Evolutionary conservation across 225 moss, liverwort and hornwort species (phyloP).

Genomic region (Thuidium tamariscinum): DNA sequence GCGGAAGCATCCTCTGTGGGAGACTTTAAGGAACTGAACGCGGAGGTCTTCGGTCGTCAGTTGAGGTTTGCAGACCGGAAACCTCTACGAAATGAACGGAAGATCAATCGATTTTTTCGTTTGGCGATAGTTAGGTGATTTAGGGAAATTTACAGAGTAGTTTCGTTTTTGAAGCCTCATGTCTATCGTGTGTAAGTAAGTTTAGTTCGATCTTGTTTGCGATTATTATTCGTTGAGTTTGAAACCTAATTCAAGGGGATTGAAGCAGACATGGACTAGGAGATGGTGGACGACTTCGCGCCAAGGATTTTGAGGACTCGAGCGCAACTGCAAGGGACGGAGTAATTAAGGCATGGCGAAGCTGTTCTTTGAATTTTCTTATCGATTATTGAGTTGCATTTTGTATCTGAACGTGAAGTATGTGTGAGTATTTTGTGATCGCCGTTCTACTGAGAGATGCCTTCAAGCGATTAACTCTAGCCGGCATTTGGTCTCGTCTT

Average conservation of each 20-base stretch:
- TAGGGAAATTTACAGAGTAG: not conserved
- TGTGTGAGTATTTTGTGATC: not conserved
- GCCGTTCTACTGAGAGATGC: not conserved
- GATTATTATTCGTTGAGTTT: not conserved
- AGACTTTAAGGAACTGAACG: not conserved
- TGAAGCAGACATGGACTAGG: not conserved
- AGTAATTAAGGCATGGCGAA: not conserved
- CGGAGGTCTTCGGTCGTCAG: not conserved
- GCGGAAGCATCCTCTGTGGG: not conserved
- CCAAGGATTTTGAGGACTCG: not conserved
- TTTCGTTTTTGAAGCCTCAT: not conserved
- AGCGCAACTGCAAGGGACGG: not conserved
- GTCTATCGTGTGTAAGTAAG: not conserved
- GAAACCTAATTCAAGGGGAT: not conserved
- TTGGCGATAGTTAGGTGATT: not conserved
- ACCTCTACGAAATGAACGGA: not conserved
- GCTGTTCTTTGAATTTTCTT: not conserved
- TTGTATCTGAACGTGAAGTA: not conserved
- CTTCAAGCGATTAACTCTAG: not conserved
- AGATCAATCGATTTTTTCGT: not conserved
- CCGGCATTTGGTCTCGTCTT: not conserved
- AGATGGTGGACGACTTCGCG: not conserved
- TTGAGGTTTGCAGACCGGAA: not conserved
- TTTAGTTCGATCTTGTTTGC: not conserved
- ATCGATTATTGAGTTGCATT: not conserved